Conservation (phyloP, 129 eudicot species). For the Flaveria brownii region DNA sequence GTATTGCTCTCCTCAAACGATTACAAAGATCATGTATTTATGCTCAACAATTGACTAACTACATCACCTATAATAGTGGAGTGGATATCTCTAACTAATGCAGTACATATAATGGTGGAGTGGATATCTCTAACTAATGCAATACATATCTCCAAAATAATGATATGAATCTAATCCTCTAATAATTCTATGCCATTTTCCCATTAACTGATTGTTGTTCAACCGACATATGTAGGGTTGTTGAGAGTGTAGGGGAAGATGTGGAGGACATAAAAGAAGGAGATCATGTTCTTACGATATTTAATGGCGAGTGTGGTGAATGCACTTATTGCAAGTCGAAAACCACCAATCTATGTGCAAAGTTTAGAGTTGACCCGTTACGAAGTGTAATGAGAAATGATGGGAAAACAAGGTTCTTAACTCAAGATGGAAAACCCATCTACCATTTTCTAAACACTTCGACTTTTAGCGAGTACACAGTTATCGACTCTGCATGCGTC, state of each 20-base stretch:
- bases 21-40: too few species aligned
- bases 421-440: slow-evolving; percentile 50
- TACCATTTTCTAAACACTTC: slow-evolving; percentile 72
- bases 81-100: too few species aligned
- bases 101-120: too few species aligned
- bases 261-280: slow-evolving; percentile 57
- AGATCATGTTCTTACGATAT: slow-evolving; percentile 63
- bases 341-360: slow-evolving; percentile 54
- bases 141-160: too few species aligned
- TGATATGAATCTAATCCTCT: too few species aligned
- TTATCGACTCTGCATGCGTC: slow-evolving; percentile 62
- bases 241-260: slow-evolving; percentile 76
- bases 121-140: too few species aligned
- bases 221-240: slow-evolving; percentile 35
- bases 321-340: slow-evolving; percentile 60
- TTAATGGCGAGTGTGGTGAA: slow-evolving; percentile 66
- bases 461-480: slow-evolving; percentile 67
- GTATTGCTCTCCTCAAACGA: too few species aligned
- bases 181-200: background rate
- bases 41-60: too few species aligned
- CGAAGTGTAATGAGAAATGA: slow-evolving; percentile 51
- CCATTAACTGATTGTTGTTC: background rate
- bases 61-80: too few species aligned
- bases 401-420: slow-evolving; percentile 49
- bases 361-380: slow-evolving; percentile 45